Percentiles rank a stretch among this genome's conserved stretches.
Evolutionary conservation across 371 early-diverging fungal genomes (phyloP).

Genomic region (Zopfochytrium polystomum): DNA sequence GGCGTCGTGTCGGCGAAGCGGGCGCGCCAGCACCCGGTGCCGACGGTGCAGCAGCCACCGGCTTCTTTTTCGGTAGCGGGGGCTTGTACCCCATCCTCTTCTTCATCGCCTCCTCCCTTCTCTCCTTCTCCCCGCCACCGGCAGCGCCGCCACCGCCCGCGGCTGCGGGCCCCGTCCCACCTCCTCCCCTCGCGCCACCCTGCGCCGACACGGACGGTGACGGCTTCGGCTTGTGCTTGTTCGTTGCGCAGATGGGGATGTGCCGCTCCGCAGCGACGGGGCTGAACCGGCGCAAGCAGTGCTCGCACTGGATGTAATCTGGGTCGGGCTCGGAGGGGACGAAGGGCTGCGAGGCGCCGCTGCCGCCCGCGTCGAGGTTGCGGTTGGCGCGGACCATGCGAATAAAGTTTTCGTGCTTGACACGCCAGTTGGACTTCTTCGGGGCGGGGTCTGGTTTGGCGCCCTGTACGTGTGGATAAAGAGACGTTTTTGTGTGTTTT

Average conservation of each 20-base stretch:
- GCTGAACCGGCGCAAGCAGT: slow-evolving; percentile 46
- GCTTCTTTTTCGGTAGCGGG: too few relatives aligned
- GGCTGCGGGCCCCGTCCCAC: slow-evolving; percentile 13
- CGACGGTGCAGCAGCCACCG: too few relatives aligned
- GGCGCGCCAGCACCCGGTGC: too few relatives aligned
- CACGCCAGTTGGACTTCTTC: slow-evolving; percentile 43
- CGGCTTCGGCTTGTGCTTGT: slow-evolving; percentile 31
- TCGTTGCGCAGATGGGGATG: slow-evolving; percentile 42
- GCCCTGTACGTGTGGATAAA: neutral
- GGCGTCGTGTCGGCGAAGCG: too few relatives aligned
- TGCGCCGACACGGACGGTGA: slow-evolving; percentile 11
- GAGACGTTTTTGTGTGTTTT: neutral
- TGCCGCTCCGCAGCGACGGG: slow-evolving; percentile 44
- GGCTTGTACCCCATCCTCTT: too few relatives aligned
- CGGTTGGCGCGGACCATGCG: slow-evolving; percentile 45
- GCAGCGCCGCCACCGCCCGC: too few relatives aligned
- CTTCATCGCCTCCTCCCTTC: too few relatives aligned
- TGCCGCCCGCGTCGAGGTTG: neutral
- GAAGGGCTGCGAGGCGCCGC: neutral
- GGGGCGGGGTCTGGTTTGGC: slow-evolving; percentile 14
- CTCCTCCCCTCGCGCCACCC: slow-evolving; percentile 4
- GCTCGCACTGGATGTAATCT: slow-evolving; percentile 44
- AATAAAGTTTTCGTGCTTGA: slow-evolving; percentile 45
- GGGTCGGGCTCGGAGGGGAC: slow-evolving; percentile 38
- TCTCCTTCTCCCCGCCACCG: too few relatives aligned